A percentile compares a stretch with the other conserved stretches of the same genome.
Evolutionary conservation across 139 green algal species (phyloP).

Genomic region (Chlamydomonas sp.): DNA sequence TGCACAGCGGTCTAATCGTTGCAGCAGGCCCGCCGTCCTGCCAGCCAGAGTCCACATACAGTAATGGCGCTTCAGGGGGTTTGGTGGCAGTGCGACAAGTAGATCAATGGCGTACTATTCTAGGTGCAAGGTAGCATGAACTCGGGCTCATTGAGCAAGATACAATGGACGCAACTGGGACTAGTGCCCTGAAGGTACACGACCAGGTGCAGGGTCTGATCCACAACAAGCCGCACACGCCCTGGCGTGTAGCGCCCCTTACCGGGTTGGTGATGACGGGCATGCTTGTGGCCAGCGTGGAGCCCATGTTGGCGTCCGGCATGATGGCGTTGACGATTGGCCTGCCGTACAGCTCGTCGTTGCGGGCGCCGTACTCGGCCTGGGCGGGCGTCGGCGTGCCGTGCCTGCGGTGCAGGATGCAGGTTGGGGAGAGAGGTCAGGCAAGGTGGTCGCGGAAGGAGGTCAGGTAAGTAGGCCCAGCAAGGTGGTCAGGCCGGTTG

Average conservation of each 20-base stretch:
- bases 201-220: no score
- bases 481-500: no score
- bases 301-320: slow-evolving; percentile 11
- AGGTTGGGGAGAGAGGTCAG: background rate
- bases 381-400: slow-evolving; percentile 3
- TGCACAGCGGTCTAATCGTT: no score
- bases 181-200: no score
- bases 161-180: no score
- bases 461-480: background rate
- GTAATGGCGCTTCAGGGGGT: no score
- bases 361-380: slow-evolving; percentile 17
- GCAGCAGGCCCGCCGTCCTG: background rate
- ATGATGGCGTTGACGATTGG: slow-evolving; percentile 3
- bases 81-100: no score
- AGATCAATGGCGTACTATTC: no score
- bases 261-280: slow-evolving; percentile 30
- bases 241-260: background rate
- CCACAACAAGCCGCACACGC: no score
- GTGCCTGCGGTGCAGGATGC: background rate
- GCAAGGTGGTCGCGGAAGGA: background rate
- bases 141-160: no score
- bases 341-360: slow-evolving; percentile 12
- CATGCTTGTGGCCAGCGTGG: background rate
- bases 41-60: background rate
- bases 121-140: no score